Base-by-base conservation (phyloP, 257 asterid species). In the Jacaranda mimosifolia region DNA sequence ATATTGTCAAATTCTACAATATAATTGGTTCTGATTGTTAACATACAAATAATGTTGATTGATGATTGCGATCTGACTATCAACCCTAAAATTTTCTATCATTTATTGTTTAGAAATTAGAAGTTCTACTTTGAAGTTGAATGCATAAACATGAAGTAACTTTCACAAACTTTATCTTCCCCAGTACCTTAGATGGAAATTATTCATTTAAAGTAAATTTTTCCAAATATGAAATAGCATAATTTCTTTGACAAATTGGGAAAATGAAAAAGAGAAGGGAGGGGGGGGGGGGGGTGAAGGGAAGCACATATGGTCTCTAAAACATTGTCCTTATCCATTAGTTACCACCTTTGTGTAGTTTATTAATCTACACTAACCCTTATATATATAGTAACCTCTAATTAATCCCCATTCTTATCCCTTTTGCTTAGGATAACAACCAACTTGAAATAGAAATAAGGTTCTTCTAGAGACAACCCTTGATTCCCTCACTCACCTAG, bases 361-460 rank as follows among this genome's bases (percentile, higher is more conserved):
- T 70, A 85, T 66, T 39, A 82, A 70, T 48, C 69, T 17, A 46
- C 60, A 19, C 38, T 51, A 63, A 35, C 35, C 71, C 66, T 9
- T 64, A 65, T 26, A 2, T 26, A 26, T 26, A 26, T 43, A 73
- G 72, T 39, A 40, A 81, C 68, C 78, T n/a, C 70, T 46, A 26
- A 49, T 65, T 72, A 32, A 63, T 7, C 80, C 77, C 38, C 72
- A 36, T 17, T 62, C 87, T 77, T 79, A 84, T 84, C 88, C 82
- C 84, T 79, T 38, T 39, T 67, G 80, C 60, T 72, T 82, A 84
- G 82, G 88, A 68, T 56, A 84, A 80, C 71, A 15, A 13, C 38
- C 85, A 76, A 77, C 85, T 80, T 80, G 80, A 77, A 79, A 77
- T 77, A 76, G 78, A 78, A 70, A 73, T 80, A 57, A 14, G 21